These are phyloP conservation scores for Farysia itapuensis DNA, from an alignment of 1,284 basidiomycete genomes.

Conservation along the genomic window DNA sequence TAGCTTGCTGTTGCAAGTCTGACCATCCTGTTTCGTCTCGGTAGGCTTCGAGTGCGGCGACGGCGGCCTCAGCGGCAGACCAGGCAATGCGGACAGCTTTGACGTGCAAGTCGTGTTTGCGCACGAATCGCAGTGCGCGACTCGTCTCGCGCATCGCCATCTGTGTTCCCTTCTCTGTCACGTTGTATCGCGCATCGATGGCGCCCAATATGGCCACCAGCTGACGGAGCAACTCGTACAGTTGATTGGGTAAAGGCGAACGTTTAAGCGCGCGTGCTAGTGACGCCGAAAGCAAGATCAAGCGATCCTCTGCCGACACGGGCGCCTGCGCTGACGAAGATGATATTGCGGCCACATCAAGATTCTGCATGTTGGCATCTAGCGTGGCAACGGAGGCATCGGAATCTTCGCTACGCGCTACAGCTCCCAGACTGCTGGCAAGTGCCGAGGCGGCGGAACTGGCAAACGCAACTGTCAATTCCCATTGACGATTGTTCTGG, in stretches of 20 bases:
- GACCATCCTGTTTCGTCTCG: conserved; percentile 30
- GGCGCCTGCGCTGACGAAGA: conserved; percentile 1
- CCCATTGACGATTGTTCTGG: conserved; percentile 43
- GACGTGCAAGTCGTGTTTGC: conserved; percentile 37
- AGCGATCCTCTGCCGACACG: conserved; percentile 24
- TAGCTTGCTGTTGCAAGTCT: conserved; percentile 6
- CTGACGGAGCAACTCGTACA: conserved; percentile 20
- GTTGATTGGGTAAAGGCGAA: conserved; percentile 35
- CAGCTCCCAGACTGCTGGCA: conserved; percentile 27
- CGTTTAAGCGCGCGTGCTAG: conserved; percentile 37
- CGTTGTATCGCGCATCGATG: conserved; percentile 15
- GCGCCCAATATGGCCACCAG: conserved; percentile 22
- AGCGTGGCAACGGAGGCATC: too few species aligned
- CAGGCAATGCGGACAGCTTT: conserved; percentile 32
- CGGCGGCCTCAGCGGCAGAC: conserved; percentile 36
- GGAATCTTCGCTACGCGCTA: conserved; percentile 5
- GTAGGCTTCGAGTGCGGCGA: conserved; percentile 42
- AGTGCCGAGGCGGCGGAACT: conserved; percentile 32
- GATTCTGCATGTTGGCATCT: not conserved
- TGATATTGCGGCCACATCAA: not conserved
- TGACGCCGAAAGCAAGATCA: conserved; percentile 33
- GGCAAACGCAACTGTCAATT: conserved; percentile 36
- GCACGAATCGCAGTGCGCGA: conserved; percentile 27
- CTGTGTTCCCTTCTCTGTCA: conserved; percentile 28
- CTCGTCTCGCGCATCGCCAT: conserved; percentile 31